Base-by-base conservation (phyloP, 371 early-diverging fungal genomes). In the Aphelidium insulamus region DNA sequence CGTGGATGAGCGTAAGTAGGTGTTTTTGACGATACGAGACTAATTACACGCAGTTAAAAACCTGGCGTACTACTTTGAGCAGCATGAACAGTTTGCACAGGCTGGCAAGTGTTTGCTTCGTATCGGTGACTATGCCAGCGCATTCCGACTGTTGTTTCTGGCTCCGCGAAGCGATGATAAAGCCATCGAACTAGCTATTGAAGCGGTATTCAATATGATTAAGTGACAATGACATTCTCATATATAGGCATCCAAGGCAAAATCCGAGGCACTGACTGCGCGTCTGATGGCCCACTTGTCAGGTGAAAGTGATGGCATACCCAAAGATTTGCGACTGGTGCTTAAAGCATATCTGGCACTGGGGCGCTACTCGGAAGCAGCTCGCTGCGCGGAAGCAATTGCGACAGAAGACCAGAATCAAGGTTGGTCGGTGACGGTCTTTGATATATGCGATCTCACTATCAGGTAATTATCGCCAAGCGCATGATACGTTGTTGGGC, bases 341-440 rank as follows among this genome's bases (percentile, higher is more conserved):
- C 63, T 63, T 44, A 54, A 57, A 28, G 45, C 63, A 21, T 62
- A 60, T 38, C 57, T 59, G 57, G 55, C 54, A 1, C 44, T 63
- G 1, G 54, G 52, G 5, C 54, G 57, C 21, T 63, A 40, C 38
- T 32, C 37, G 12, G 64, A 63, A 26, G 64, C 64, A 2, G 60
- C 57, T 1, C 34, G 60, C 3, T 63, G 57, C 4, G 63, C 63
- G 12, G 41, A 55, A 10, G 55, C 56, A 19, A 63, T 63, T 43
- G 59, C 64, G 9, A 28, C 53, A 4, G 62, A 59, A 22, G 64
- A 63, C 32, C 59, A 59, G 41, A 46, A 40, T 8, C 35, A 44
- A 4, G 62, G 60, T 41, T 31, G 17, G 32, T 23, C 31, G 4
- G 2, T 12, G 15, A 8, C 19, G 12, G 9, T 14, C 10, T 23